Evolutionary conservation across 1,284 basidiomycete species (phyloP), one percentile per base, ranked within the genome.

Genomic region (Leccinum solheimii): DNA sequence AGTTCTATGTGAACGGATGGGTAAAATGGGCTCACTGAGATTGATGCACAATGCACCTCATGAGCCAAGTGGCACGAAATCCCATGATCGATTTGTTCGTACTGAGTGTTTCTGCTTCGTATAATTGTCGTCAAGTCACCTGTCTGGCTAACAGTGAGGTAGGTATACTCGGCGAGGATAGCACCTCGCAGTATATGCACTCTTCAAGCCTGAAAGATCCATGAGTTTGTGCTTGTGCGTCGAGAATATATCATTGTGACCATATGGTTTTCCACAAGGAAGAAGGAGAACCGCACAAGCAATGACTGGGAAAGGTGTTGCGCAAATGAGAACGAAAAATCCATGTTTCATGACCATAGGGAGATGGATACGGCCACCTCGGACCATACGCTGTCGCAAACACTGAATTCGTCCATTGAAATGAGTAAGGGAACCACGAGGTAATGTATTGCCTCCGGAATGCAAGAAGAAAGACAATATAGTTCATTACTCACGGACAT

Each of bases 211-310:
- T 11, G 27, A 27, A 61, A 52, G 23, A 19, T 23, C 36, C 13
- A 19, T 0, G 16, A 40, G 8, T 34, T 48, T 19, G 14, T 49
- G 26, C 43, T 36, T 49, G 23, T 49, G 13, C n/a, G 7, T 43
- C 43, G 13, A 43, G 19, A 43, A n/a, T 52, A 27, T 63, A 21
- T 5, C 16, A 14, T 52, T 27, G 34, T 27, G 2, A 9, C 30
- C 58, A 52, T 30, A 40, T 63, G 53, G 19, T 11, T 27, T 48
- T 26, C 23, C 26, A 27, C 27, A 62, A 23, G 57, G 26, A 40
- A 30, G 10, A 23, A 21, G 11, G 7, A 19, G n/a, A 38, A 43
- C 21, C 14, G 5, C 34, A 34, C 19, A 36, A 30, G 13, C 19
- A 40, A n/a, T 2, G 38, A 32, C 27, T 40, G 3, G 21, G 32